phyloP scores from a whole-genome alignment of 106 monocot species.

The Acanthochlamys bracteata region DNA sequence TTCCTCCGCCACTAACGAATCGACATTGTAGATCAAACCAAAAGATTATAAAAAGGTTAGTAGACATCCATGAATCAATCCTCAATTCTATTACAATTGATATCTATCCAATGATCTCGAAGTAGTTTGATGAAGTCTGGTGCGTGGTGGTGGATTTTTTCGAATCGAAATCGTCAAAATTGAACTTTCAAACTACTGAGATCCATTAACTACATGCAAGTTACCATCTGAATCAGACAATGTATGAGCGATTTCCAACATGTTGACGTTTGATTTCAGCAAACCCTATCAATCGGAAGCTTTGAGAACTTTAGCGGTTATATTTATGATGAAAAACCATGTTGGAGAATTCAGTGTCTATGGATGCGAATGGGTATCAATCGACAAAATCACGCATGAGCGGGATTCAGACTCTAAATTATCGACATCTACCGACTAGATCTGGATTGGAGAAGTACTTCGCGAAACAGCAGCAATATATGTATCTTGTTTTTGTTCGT shows the following conservation, averaged over 20 bases:
- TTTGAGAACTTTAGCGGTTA: constrained; percentile 18
- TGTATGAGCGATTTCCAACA: constrained; percentile 57
- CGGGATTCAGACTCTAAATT: constrained; percentile 48
- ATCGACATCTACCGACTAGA: constrained; percentile 40
- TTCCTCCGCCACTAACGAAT: constrained; percentile 27
- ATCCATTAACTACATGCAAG: constrained; percentile 10
- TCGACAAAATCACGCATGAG: constrained; percentile 36
- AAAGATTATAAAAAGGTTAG: constrained; percentile 43
- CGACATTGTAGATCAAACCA: constrained; percentile 31
- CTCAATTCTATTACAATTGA: constrained; percentile 17
- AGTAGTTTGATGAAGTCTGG: constrained; percentile 48
- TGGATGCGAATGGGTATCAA: constrained; percentile 30
- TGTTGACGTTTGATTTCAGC: constrained; percentile 56
- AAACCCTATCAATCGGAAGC: constrained; percentile 32
- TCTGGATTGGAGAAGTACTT: background rate
- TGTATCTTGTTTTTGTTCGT: no score
- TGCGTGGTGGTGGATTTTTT: constrained; percentile 24
- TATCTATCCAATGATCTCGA: constrained; percentile 42
- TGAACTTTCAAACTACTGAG: constrained; percentile 41
- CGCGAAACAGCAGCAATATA: no score
- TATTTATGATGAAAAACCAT: constrained; percentile 29
- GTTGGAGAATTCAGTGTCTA: constrained; percentile 87
- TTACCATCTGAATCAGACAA: constrained; percentile 31
- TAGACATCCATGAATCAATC: constrained; percentile 15
- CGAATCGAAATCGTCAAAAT: constrained; percentile 53